phyloP scores from a whole-genome alignment of 2,329 filamentous ascomycete species.

The Cordyceps javanica region DNA sequence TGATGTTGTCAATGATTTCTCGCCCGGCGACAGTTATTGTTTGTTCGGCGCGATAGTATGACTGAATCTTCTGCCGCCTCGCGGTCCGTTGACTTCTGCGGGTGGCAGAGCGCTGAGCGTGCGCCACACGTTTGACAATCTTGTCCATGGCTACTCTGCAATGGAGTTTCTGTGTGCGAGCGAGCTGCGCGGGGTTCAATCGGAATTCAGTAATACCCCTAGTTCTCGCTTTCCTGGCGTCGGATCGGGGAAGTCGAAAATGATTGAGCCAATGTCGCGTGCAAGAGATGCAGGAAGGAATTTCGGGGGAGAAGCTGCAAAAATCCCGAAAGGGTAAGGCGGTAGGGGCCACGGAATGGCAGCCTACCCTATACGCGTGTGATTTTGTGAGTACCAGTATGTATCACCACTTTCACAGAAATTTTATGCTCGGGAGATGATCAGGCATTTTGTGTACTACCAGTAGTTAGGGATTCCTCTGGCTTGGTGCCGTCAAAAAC shows the following conservation, averaged over 20 bases:
- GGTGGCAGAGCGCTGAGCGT: constrained; percentile 59
- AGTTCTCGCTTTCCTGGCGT: background rate
- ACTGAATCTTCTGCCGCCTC: constrained; percentile 26
- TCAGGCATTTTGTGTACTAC: no score
- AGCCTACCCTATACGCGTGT: background rate
- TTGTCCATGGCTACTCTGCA: constrained; percentile 59
- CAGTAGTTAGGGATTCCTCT: no score
- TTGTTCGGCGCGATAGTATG: constrained; percentile 25
- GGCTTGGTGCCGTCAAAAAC: no score
- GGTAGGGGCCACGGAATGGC: background rate
- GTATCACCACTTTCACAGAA: no score
- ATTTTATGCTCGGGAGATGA: no score
- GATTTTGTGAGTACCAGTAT: background rate
- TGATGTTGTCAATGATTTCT: constrained; percentile 30
- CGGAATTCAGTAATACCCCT: background rate
- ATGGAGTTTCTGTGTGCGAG: background rate
- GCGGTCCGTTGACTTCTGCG: constrained; percentile 37
- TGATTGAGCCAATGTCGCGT: constrained; percentile 6
- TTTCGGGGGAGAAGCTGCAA: constrained; percentile 12
- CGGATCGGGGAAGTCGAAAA: background rate
- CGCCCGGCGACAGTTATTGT: constrained; percentile 24
- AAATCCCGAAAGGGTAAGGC: constrained; percentile 12
- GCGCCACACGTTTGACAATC: constrained; percentile 57
- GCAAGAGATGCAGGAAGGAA: constrained; percentile 13
- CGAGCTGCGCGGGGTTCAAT: background rate